Conservation (phyloP, 768 basidiomycete genomes). For the Psilocybe tampanensis region DNA sequence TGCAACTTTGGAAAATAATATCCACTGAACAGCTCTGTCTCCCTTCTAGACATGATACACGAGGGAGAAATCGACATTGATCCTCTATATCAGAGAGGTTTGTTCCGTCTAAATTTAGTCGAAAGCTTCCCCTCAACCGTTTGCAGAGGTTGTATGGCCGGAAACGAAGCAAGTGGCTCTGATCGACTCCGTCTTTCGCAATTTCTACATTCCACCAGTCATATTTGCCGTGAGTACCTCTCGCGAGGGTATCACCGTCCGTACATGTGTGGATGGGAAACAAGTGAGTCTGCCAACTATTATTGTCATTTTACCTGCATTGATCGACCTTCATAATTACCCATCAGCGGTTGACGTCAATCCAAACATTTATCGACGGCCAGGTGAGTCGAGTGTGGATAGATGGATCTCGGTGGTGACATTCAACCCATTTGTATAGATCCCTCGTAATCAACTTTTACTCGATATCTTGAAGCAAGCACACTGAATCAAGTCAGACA, state of each 20-base stretch:
- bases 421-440: conserved; percentile 33
- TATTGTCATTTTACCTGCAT: conserved; percentile 19
- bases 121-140: neutral
- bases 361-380: conserved; percentile 76
- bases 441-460: conserved; percentile 47
- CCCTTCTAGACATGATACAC: conserved; percentile 59
- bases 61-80: conserved; percentile 70
- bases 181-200: conserved; percentile 77
- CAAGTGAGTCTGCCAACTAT: conserved; percentile 53
- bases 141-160: conserved; percentile 76
- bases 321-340: neutral
- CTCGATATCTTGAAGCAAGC: neutral
- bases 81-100: conserved; percentile 75
- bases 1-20: neutral
- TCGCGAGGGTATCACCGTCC: conserved; percentile 56
- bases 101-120: conserved; percentile 14
- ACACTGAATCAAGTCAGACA: conserved; percentile 41
- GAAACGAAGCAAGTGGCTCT: conserved; percentile 68
- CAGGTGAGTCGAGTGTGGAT: conserved; percentile 46
- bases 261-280: conserved; percentile 82
- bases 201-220: conserved; percentile 79
- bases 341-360: conserved; percentile 69
- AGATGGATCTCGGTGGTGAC: neutral
- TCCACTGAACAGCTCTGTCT: neutral
- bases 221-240: conserved; percentile 65